phyloP scores from a whole-genome alignment of 441 rosid genomes.

The Metrosideros polymorpha region DNA sequence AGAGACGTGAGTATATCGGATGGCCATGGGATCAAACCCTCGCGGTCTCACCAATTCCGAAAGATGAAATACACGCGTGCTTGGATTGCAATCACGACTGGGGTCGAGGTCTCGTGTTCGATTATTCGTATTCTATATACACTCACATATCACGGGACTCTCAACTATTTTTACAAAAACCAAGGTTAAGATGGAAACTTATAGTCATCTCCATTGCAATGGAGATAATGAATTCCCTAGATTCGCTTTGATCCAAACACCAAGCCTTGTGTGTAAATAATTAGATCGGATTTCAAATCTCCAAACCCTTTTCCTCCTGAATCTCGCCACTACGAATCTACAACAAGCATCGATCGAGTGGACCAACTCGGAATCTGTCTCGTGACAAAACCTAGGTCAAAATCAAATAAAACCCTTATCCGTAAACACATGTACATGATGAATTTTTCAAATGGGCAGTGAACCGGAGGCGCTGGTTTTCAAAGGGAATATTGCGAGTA shows the following conservation, averaged over 20 bases:
- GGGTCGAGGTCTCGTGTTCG: background rate
- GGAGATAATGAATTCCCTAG: too few relatives aligned
- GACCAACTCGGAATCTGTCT: background rate
- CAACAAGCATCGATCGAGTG: background rate
- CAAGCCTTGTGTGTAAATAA: rapidly evolving
- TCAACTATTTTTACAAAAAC: too few relatives aligned
- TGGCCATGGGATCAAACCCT: background rate
- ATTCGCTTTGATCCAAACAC: background rate
- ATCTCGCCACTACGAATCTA: background rate
- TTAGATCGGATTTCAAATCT: background rate
- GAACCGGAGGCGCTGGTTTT: background rate
- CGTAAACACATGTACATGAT: background rate
- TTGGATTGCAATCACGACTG: background rate
- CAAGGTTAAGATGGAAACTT: too few relatives aligned
- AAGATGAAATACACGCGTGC: background rate
- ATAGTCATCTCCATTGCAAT: too few relatives aligned
- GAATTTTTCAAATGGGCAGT: background rate
- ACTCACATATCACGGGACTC: too few relatives aligned
- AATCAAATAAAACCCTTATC: background rate
- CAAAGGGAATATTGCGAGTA: background rate
- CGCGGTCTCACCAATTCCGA: background rate
- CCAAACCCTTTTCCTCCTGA: background rate
- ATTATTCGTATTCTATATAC: background rate
- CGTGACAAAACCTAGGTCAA: background rate
- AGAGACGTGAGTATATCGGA: background rate